Evolutionary conservation across 345 rosid species (phyloP).

Genomic region (Kernera saxatilis): DNA sequence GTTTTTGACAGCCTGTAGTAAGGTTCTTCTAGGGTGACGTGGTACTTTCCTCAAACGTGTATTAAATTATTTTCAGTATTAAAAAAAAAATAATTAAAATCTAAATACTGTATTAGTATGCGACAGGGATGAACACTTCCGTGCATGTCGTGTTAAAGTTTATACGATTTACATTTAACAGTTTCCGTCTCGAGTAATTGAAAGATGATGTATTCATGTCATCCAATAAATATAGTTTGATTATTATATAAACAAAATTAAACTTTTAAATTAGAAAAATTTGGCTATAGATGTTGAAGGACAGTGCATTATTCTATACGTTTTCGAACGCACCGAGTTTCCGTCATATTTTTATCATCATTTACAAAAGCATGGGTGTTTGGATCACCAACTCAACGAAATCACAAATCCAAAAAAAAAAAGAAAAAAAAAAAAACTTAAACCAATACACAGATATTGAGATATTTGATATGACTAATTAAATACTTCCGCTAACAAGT

Average conservation of each 20-base stretch:
- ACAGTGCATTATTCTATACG: not conserved
- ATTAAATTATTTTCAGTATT: not conserved
- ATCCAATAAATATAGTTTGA: not conserved
- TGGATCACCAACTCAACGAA: constrained; percentile 3
- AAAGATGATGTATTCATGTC: not conserved
- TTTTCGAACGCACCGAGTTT: not conserved
- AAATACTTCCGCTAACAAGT: not conserved
- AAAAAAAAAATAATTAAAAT: not conserved
- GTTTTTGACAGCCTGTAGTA: constrained; percentile 28
- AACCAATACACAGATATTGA: not conserved
- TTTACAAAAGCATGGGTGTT: constrained; percentile 2
- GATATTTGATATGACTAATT: not conserved
- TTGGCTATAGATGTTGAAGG: not conserved
- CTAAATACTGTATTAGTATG: not conserved
- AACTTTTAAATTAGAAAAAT: not conserved
- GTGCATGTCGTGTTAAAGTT: constrained; percentile 29
- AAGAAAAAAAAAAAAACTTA: not conserved
- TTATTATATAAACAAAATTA: not conserved
- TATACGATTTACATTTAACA: constrained; percentile 16
- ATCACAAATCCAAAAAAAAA: not conserved
- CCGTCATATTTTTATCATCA: not conserved
- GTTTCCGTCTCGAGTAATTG: constrained; percentile 2
- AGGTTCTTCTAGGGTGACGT: constrained; percentile 30
- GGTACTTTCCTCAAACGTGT: constrained; percentile 16
- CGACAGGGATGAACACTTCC: constrained; percentile 23